Evolutionary conservation across 2,329 filamentous ascomycete genomes (phyloP), one percentile per base, ranked within the genome.

Genomic region (Aureobasidium sp.): DNA sequence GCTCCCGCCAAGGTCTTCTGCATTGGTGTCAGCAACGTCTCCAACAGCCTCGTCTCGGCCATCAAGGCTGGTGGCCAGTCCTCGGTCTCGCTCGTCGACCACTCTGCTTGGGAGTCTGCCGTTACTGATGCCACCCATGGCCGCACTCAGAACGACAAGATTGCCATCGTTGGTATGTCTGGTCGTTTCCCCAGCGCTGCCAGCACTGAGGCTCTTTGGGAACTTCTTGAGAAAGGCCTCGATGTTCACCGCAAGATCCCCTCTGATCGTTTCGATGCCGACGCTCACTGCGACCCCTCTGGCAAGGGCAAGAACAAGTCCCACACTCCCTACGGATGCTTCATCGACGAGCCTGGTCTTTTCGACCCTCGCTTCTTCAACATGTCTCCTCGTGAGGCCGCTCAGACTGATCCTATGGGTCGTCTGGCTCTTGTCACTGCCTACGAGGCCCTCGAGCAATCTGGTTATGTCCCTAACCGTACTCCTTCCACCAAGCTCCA

Each of bases 361-460:
- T 93, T 93, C 69, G 89, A 93, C 68, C 86, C 88, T n/a, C 81
- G 86, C 0, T 92, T 93, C 76, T 93, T 93, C 82, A 91, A 91
- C 74, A 91, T 93, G 86, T 91, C 88, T 39, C 88, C 89, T 6
- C 84, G 88, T 67, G 89, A 93, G 74, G 90, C 90, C 31, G 83
- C 85, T 57, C 88, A 91, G 70, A 91, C 88, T 1, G 89, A 93
- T 71, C 90, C 90, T 0, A 90, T 90, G 82, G 89, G 91, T 71
- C 82, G 90, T 67, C 79, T 92, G 66, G 87, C 88, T 3, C 76
- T 94, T 24, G 83, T 86, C 9, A 91, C 89, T 2, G 88, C 88
- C 0, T 93, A 91, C 68, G 89, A 93, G 70, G 89, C 90, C 0
- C 79, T 94, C 52, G 90, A 94, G 72, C 89, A 89, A 84, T 86